These are phyloP conservation scores for Aspergillus awamori DNA, from an alignment of 2,329 filamentous ascomycete species.

Conservation along the genomic window DNA sequence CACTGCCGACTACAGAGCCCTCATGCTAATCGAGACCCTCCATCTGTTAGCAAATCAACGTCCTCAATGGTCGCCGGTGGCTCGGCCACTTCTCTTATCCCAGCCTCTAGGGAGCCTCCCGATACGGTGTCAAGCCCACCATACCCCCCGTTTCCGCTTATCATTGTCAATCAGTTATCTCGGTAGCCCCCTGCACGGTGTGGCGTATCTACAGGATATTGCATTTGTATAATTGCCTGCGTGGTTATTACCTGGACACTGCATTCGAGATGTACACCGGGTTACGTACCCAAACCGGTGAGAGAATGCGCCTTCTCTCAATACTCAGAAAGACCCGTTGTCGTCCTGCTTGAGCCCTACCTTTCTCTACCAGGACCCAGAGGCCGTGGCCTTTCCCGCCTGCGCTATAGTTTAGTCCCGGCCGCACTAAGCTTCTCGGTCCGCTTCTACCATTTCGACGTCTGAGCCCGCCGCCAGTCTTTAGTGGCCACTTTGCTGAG, in stretches of 20 bases:
- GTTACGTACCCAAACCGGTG: background rate
- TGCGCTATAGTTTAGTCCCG: background rate
- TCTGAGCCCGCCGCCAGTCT: background rate
- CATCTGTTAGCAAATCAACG: background rate
- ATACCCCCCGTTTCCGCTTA: background rate
- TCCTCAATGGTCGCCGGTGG: background rate
- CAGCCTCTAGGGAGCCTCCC: background rate
- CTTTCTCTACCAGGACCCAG: background rate
- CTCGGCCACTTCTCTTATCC: background rate
- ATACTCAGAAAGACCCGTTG: background rate
- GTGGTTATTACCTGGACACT: background rate
- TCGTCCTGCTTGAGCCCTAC: background rate
- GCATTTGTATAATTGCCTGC: background rate
- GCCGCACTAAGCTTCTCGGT: conserved; percentile 5
- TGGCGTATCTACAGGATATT: background rate
- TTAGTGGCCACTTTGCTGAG: background rate
- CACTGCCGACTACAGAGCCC: background rate
- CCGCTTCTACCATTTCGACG: background rate
- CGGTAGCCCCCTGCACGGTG: background rate
- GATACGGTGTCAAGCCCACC: background rate
- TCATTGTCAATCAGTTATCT: background rate
- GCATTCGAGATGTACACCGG: background rate
- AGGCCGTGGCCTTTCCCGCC: background rate
- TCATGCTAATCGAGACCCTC: conserved; percentile 3
- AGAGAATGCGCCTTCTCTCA: background rate